A percentile compares a stretch with the other conserved stretches of the same genome.
phyloP scores from a whole-genome alignment of 177 flowering plant species.

The Tripterygium wilfordii region DNA sequence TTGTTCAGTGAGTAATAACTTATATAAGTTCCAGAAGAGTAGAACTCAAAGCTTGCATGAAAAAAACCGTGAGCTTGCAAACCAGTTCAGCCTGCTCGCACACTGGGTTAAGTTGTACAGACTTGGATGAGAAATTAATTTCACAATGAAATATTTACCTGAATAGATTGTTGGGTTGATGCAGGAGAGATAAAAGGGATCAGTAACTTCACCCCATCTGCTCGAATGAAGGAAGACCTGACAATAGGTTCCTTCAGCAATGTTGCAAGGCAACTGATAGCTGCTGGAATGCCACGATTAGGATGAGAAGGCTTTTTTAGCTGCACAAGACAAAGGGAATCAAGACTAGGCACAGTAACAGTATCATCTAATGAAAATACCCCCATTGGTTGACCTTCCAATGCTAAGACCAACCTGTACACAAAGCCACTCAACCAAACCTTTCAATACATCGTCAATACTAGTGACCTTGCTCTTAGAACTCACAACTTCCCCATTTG shows the following conservation, averaged over 20 bases:
- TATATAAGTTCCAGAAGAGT: no score
- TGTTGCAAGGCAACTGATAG: constrained; percentile 73
- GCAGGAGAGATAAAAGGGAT: constrained; percentile 87
- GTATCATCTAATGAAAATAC: no score
- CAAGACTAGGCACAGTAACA: no score
- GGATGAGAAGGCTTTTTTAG: constrained; percentile 86
- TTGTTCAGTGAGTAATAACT: no score
- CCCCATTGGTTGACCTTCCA: no score
- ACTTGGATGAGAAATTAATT: no score
- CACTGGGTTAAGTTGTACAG: not conserved
- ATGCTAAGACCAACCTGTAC: constrained; percentile 73
- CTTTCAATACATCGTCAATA: constrained; percentile 78
- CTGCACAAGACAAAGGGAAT: constrained; percentile 23
- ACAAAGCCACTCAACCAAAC: constrained; percentile 94
- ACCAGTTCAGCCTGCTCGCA: not conserved
- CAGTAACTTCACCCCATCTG: constrained; percentile 88
- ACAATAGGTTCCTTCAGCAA: constrained; percentile 79
- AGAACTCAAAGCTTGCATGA: no score
- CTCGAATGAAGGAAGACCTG: constrained; percentile 83
- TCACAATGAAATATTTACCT: no score
- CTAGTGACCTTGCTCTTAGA: constrained; percentile 53
- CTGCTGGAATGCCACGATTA: constrained; percentile 60
- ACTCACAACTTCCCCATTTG: constrained; percentile 68
- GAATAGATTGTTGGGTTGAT: constrained; percentile 92
- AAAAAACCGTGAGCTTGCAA: not conserved